phyloP scores from a whole-genome alignment of 306 rosid species.

The Sphenostylis stenocarpa region DNA sequence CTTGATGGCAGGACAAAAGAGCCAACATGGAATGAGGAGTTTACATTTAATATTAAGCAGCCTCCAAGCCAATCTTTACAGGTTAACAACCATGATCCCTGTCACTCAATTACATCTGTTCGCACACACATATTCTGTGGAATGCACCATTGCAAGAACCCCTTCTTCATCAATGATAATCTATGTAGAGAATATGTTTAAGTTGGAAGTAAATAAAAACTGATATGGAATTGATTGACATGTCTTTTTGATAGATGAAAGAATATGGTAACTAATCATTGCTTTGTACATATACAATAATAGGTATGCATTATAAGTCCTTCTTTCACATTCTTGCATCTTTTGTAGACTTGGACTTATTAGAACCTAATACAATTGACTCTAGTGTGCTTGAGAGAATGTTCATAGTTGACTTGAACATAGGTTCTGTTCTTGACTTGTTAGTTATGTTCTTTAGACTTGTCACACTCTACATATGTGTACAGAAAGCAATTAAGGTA shows the following conservation, averaged over 20 bases:
- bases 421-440: background rate
- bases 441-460: background rate
- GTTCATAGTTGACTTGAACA: background rate
- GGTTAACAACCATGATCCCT: conserved; percentile 52
- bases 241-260: background rate
- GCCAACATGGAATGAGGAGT: conserved; percentile 92
- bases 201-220: conserved; percentile 10
- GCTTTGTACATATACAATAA: background rate
- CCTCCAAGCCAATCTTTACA: conserved; percentile 65
- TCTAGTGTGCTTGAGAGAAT: background rate
- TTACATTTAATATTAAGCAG: conserved; percentile 66
- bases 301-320: background rate
- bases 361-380: conserved; percentile 10
- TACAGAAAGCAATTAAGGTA: background rate
- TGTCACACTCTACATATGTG: background rate
- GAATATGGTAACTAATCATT: background rate
- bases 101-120: background rate
- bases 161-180: conserved; percentile 18
- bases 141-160: background rate
- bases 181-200: background rate
- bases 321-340: conserved; percentile 1
- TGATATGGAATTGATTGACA: conserved; percentile 8
- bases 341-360: background rate
- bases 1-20: conserved; percentile 65
- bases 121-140: background rate